These are phyloP conservation scores for Phaeotremella fagi DNA, from an alignment of 768 basidiomycete species.

Conservation along the genomic window DNA sequence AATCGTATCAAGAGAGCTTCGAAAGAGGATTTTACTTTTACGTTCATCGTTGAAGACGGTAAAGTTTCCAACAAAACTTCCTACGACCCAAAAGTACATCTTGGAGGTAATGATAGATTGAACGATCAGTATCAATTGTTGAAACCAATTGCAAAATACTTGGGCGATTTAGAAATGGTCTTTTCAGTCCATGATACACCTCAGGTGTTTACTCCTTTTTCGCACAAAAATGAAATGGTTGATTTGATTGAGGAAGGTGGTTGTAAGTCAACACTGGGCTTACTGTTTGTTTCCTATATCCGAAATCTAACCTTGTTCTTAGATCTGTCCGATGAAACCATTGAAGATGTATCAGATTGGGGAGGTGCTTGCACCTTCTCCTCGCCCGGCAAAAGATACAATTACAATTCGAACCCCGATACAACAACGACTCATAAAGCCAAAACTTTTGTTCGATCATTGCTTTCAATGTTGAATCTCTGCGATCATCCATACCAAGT, in stretches of 20 bases:
- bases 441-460: conserved; percentile 1
- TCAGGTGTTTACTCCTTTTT: conserved; percentile 8
- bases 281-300: conserved; percentile 1
- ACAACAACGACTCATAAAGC: background rate
- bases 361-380: conserved; percentile 14
- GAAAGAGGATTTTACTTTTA: conserved; percentile 10
- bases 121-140: conserved; percentile 14
- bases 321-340: conserved; percentile 13
- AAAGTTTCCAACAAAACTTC: conserved; percentile 1
- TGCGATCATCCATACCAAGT: conserved; percentile 18
- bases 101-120: conserved; percentile 11
- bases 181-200: conserved; percentile 19
- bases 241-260: conserved; percentile 23
- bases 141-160: conserved; percentile 12
- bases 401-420: background rate
- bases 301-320: too few species aligned
- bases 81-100: conserved; percentile 7
- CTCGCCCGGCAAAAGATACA: conserved; percentile 6
- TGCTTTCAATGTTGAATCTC: conserved; percentile 8
- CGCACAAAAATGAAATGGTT: conserved; percentile 19
- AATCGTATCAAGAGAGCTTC: conserved; percentile 6
- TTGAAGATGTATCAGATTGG: conserved; percentile 18
- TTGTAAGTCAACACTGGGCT: conserved; percentile 7
- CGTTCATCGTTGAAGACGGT: conserved; percentile 10
- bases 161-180: conserved; percentile 14